Conservation (phyloP, 495 filamentous ascomycete genomes). For the Articulospora tetracladia region DNA sequence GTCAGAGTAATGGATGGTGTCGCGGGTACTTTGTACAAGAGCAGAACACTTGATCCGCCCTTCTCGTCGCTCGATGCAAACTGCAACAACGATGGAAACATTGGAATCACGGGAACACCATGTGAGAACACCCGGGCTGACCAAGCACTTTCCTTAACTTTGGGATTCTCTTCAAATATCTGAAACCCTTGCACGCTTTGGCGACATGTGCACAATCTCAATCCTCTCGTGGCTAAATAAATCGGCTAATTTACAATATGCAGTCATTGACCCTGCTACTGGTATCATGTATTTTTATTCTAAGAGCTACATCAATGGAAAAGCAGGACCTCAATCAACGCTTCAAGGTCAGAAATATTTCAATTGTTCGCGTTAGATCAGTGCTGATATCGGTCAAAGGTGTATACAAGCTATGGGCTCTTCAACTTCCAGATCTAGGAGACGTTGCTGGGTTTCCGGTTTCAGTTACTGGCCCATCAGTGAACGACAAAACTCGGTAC, state of each 20-base stretch:
- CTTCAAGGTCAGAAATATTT: constrained; percentile 2
- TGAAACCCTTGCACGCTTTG: not conserved
- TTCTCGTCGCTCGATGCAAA: constrained; percentile 28
- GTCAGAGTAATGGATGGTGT: constrained; percentile 31
- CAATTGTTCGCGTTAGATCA: not conserved
- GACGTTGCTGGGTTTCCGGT: constrained; percentile 3
- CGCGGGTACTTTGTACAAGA: constrained; percentile 29
- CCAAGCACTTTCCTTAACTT: not conserved
- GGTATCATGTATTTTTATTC: constrained; percentile 24
- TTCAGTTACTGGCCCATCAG: constrained; percentile 10
- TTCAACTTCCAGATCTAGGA: not conserved
- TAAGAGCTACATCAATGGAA: constrained; percentile 17
- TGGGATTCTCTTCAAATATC: not conserved
- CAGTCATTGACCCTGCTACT: constrained; percentile 19
- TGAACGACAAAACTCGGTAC: constrained; percentile 26
- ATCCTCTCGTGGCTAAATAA: not conserved
- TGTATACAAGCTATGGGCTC: not conserved
- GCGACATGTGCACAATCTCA: too few species aligned
- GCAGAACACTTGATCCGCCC: constrained; percentile 27
- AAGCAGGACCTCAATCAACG: constrained; percentile 8
- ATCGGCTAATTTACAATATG: not conserved
- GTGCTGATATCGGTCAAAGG: not conserved
- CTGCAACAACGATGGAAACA: constrained; percentile 27
- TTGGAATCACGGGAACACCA: constrained; percentile 27
- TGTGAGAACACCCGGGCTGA: not conserved